Evolutionary conservation across 2,329 filamentous ascomycete species (phyloP), one percentile per base, ranked within the genome.

Genomic region (Aaosphaeria arxii): DNA sequence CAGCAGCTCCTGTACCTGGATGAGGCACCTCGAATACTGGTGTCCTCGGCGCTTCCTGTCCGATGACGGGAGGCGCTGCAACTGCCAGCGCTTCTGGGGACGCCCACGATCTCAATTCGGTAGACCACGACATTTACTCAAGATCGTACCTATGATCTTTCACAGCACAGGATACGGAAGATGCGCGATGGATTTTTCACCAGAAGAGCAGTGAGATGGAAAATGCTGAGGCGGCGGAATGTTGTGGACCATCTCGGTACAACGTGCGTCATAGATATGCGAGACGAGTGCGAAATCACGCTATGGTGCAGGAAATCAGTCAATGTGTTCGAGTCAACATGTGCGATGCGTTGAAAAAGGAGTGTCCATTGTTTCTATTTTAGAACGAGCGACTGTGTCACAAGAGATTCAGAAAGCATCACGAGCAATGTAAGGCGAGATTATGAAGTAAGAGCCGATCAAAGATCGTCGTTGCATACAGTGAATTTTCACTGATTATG

Each of bases 1-100:
- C 63, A 0, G 79, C 81, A 1, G 83, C 82, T 57, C 80, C 82
- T 28, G 66, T 67, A 55, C 73, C 58, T 28, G 17, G 33, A 36
- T 74, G 67, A 1, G 80, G 77, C n/a, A 87, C 67, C 6, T 63
- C 61, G 5, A 88, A 70, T 50, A 76, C 74, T 29, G 73, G 55
- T 30, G 80, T 76, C 5, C 72, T 73, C 1, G 85, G 85, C 1
- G 84, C 84, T 51, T 74, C 72, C 32, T 74, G 65, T 51, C 82
- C 83, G 30, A 83, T 70, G 45, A 74, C 64, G 7, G 83, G 84
- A 7, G 72, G 58, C 1, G 76, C 66, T 5, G 74, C 71, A 7
- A 54, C 55, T 11, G 59, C 41, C 35, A 65, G 45, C 39, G 49
- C 51, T 13, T 55, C 50, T 48, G 71, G 70, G 4, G 64, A 64